Evolutionary conservation across 2,329 filamentous ascomycete species (phyloP).

Genomic region (Colletotrichum acutatum): DNA sequence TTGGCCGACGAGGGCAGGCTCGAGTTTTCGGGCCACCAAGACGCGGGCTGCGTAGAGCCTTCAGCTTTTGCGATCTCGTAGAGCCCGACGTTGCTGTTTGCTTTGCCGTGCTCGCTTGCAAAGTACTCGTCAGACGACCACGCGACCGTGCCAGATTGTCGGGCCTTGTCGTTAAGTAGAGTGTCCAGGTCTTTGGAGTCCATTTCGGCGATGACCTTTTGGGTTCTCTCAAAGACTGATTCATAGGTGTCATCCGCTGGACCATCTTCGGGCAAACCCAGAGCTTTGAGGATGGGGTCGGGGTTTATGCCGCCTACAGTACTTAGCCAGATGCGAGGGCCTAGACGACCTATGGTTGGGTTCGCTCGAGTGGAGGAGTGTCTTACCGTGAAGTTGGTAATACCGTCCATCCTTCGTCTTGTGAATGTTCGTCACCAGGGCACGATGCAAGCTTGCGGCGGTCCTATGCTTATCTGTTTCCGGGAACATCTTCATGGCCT

Average conservation of each 20-base stretch:
- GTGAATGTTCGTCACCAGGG: slow-evolving; percentile 39
- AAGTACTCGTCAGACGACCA: slow-evolving; percentile 41
- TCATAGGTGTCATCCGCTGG: slow-evolving; percentile 39
- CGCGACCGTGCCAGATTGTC: slow-evolving; percentile 42
- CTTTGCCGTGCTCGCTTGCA: slow-evolving; percentile 41
- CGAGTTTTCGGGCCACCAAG: slow-evolving; percentile 53
- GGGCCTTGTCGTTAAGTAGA: slow-evolving; percentile 38
- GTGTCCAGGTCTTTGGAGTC: slow-evolving; percentile 38
- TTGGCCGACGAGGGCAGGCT: slow-evolving; percentile 42
- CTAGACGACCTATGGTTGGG: no score
- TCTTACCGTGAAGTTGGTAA: slow-evolving; percentile 39
- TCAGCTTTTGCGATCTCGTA: slow-evolving; percentile 40
- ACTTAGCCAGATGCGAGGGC: no score
- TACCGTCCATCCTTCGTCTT: slow-evolving; percentile 41
- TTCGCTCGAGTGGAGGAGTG: no score
- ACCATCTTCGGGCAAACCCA: slow-evolving; percentile 35
- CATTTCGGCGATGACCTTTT: slow-evolving; percentile 35
- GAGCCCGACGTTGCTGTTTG: slow-evolving; percentile 37
- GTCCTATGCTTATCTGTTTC: slow-evolving; percentile 21
- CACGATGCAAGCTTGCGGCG: slow-evolving; percentile 20
- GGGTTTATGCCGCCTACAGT: slow-evolving; percentile 35
- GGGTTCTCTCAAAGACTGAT: slow-evolving; percentile 35
- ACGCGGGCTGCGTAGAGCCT: slow-evolving; percentile 41
- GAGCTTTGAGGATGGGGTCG: slow-evolving; percentile 30
- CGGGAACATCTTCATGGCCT: slow-evolving; percentile 30